phyloP scores from a whole-genome alignment of 306 rosid species.

The Fragaria vesca region DNA sequence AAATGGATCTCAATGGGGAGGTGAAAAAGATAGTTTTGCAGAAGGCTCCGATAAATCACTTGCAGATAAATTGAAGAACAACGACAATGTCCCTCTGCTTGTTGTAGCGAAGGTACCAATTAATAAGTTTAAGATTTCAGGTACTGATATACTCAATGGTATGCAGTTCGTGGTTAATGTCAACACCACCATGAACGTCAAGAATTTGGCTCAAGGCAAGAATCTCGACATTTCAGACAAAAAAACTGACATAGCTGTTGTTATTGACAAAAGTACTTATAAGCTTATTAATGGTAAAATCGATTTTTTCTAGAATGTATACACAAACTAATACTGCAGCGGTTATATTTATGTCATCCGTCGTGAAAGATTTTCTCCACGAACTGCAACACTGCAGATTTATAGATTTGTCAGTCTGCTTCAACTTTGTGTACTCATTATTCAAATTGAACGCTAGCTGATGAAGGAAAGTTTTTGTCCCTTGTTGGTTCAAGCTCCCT shows the following conservation, averaged over 20 bases:
- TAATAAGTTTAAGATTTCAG: not conserved
- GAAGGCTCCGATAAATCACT: conserved; percentile 17
- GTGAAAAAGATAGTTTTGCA: not conserved
- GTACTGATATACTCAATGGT: too few relatives aligned
- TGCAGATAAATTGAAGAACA: conserved; percentile 9
- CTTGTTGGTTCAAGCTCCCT: too few relatives aligned
- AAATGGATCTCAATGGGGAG: conserved; percentile 18
- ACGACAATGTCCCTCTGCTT: conserved; percentile 19
- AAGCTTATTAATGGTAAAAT: not conserved
- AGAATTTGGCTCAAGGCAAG: conserved; percentile 20
- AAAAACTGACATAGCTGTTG: not conserved
- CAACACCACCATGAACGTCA: conserved; percentile 25
- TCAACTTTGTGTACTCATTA: not conserved
- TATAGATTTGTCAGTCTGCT: not conserved
- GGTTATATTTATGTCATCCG: not conserved
- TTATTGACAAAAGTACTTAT: not conserved
- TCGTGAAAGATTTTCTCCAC: not conserved
- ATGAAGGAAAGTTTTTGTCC: too few relatives aligned
- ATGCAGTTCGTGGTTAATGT: not conserved
- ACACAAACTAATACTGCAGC: not conserved
- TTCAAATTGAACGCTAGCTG: not conserved
- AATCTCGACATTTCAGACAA: conserved; percentile 19
- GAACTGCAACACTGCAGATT: not conserved
- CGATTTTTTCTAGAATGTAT: not conserved
- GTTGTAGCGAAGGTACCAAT: conserved; percentile 14